Conservation (phyloP, 345 rosid genomes). For the Salix dunnii region DNA sequence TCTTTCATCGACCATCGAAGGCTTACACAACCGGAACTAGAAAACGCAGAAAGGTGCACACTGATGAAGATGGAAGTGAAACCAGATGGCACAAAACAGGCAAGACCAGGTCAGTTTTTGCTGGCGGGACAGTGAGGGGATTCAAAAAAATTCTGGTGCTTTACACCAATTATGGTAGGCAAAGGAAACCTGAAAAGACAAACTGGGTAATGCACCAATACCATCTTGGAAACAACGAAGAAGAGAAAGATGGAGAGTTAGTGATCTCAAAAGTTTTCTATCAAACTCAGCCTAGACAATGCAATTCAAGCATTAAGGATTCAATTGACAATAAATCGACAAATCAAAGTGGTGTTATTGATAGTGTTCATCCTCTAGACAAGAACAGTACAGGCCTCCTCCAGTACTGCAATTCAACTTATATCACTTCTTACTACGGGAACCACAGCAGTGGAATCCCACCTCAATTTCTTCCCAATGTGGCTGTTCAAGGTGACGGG, state of each 20-base stretch:
- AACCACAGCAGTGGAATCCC: constrained; percentile 36
- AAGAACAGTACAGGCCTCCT: constrained; percentile 13
- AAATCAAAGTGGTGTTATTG: constrained; percentile 12
- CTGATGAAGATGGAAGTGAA: constrained; percentile 69
- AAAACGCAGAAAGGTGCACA: constrained; percentile 74
- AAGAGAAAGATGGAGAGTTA: constrained; percentile 84
- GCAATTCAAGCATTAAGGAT: constrained; percentile 36
- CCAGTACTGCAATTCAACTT: constrained; percentile 30
- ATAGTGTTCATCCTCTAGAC: background rate
- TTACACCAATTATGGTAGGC: constrained; percentile 84
- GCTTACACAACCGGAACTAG: constrained; percentile 93
- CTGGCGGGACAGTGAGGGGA: constrained; percentile 48
- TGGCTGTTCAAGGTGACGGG: constrained; percentile 60
- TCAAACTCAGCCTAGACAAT: constrained; percentile 89
- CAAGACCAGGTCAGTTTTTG: constrained; percentile 65
- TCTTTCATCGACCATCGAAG: constrained; percentile 88
- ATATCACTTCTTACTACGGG: constrained; percentile 26
- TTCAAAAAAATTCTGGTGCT: constrained; percentile 87
- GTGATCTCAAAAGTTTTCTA: constrained; percentile 85
- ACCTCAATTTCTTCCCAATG: constrained; percentile 56
- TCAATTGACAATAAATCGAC: constrained; percentile 14
- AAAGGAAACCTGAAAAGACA: constrained; percentile 81
- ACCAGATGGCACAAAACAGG: constrained; percentile 98
- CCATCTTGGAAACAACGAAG: constrained; percentile 75
- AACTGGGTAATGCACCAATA: constrained; percentile 99